phyloP scores from a whole-genome alignment of 225 moss, liverwort and hornwort species.

The Marchantia polymorpha region DNA sequence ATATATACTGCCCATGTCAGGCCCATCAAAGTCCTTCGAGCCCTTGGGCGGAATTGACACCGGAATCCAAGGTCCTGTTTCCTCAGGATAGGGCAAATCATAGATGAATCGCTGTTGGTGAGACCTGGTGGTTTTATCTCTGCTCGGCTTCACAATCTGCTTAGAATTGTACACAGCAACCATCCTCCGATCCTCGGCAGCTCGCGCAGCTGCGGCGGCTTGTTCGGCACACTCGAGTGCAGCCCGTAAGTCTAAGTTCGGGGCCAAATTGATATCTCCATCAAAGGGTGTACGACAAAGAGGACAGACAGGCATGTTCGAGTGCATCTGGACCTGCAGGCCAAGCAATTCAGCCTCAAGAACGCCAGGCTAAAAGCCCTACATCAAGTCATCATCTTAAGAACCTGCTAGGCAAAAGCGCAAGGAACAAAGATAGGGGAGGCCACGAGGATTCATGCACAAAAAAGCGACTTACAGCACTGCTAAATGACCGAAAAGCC shows the following conservation, averaged over 20 bases:
- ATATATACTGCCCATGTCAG: constrained; percentile 53
- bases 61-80: constrained; percentile 89
- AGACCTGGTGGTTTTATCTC: constrained; percentile 43
- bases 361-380: background rate
- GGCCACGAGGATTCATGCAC: background rate
- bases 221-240: constrained; percentile 82
- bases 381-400: background rate
- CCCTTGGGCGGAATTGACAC: constrained; percentile 73
- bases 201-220: constrained; percentile 54
- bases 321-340: constrained; percentile 87
- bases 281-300: constrained; percentile 92
- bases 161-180: constrained; percentile 24
- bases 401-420: background rate
- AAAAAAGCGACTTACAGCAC: background rate
- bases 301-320: constrained; percentile 78
- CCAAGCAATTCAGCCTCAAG: constrained; percentile 10
- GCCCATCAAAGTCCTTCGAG: constrained; percentile 54
- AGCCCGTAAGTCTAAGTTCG: constrained; percentile 85
- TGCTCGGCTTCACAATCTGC: constrained; percentile 44
- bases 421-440: background rate
- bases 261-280: constrained; percentile 72
- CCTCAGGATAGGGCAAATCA: constrained; percentile 80
- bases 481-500: background rate
- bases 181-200: constrained; percentile 39
- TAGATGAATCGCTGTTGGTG: constrained; percentile 55